phyloP scores from a whole-genome alignment of 2,329 filamentous ascomycete genomes.

The Zarea fungicola region DNA sequence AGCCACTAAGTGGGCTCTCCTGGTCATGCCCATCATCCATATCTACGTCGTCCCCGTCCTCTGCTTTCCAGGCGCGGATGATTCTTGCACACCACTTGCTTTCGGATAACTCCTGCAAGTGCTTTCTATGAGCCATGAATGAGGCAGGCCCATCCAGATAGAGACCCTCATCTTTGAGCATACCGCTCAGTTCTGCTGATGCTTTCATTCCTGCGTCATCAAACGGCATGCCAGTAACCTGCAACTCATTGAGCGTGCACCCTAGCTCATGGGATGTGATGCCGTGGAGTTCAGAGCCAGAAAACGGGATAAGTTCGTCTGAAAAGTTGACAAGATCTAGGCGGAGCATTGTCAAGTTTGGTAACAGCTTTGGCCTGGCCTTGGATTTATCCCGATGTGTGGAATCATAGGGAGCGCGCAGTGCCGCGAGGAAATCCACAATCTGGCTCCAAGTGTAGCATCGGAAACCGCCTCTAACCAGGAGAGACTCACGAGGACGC shows the following conservation, averaged over 20 bases:
- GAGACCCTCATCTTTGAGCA: conserved; percentile 50
- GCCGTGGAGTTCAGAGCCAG: conserved; percentile 45
- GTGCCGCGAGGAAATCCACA: conserved; percentile 45
- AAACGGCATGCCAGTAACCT: conserved; percentile 46
- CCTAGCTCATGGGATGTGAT: conserved; percentile 50
- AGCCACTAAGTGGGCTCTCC: conserved; percentile 21
- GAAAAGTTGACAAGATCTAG: conserved; percentile 53
- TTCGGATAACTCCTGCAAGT: conserved; percentile 36
- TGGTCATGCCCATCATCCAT: conserved; percentile 22
- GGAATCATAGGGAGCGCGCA: conserved; percentile 47
- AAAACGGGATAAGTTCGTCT: conserved; percentile 39
- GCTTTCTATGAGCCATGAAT: conserved; percentile 36
- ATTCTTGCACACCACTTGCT: conserved; percentile 38
- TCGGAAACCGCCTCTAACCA: conserved; percentile 47
- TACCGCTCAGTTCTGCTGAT: conserved; percentile 42
- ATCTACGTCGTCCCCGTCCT: conserved; percentile 20
- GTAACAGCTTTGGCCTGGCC: conserved; percentile 39
- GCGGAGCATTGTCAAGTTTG: conserved; percentile 41
- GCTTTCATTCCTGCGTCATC: conserved; percentile 45
- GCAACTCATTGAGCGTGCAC: conserved; percentile 47
- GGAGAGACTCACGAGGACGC: conserved; percentile 39
- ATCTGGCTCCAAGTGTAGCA: conserved; percentile 52
- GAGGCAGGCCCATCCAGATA: conserved; percentile 41
- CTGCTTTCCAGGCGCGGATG: conserved; percentile 38
- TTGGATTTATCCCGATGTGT: conserved; percentile 28